Evolutionary conservation across 306 rosid genomes (phyloP), one percentile per base, ranked within the genome.

Genomic region (Myrica gale): DNA sequence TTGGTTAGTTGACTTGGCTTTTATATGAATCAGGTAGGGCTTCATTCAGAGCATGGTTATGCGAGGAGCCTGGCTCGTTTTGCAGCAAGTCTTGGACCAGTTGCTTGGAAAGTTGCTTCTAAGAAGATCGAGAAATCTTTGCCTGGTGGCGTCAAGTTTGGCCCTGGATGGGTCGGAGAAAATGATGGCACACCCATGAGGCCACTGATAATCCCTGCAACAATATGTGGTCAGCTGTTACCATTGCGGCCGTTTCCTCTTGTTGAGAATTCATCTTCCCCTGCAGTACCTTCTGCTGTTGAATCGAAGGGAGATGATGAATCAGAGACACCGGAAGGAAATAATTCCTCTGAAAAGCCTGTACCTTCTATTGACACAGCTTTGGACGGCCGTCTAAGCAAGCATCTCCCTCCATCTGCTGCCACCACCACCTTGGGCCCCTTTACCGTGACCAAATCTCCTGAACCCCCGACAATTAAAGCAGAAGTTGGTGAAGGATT

Each of bases 101-200:
- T 80, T 56, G 82, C 89, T 68, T 89, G 94, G 94, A 87, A 50
- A 79, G 70, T 84, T 54, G 88, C 90, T 68, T 79, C 88, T 0
- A 86, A 76, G 83, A 89, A 66, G 80, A 84, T 87, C 1, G 88
- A 80, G 72, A 84, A 82, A 67, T 82, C 83, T 60, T 72, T 89
- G 78, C 83, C 87, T 15, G 47, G 81, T 39, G 87, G 86, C 69
- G 72, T 79, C 26, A 84, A 76, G 66, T 89, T 82, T 44, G 94
- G 94, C 78, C 90, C 82, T 45, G 94, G 91, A 60, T 89, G 94
- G 94, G 88, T 87, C 72, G 88, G 82, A 32, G 93, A 89, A 73
- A 82, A 87, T 65, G 94, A 89, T 69, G 32, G 79, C 62, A 48
- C 65, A 42, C 87, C 74, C 68, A 62, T 63, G 42, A 73, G 78